Base-by-base conservation (phyloP, 176 grass and related monocot species). In the Aegilops tauschii region DNA sequence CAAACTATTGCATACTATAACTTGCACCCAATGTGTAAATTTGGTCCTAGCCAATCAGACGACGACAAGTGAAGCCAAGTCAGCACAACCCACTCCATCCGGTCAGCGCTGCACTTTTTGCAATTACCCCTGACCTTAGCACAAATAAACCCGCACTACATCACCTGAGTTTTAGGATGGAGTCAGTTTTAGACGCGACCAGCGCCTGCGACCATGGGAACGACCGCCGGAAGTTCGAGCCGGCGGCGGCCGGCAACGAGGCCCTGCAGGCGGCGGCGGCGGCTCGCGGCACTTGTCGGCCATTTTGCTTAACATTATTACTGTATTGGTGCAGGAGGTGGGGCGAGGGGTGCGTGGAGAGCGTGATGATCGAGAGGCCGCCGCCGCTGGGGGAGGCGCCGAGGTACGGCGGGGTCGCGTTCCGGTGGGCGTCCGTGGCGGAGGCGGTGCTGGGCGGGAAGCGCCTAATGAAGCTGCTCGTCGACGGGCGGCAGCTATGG, bases 401-500 rank as follows among this genome's bases (percentile, higher is more conserved):
- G 21, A 80, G 85, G 64, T 92, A 96, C 59, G 94, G 94, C 8
- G 80, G 82, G 78, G 80, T 93, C 21, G 83, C 86, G 79, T 82
- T 96, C 84, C 86, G 66, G 47, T 59, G 40, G 0, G 87, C 86
- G 9, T 35, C 78, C 1, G 82, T 69, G 16, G 67, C 78, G 3
- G 58, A n/a, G 13, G 86, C 90, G 8, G 91, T 93, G 71, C 62
- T 96, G 6, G 56, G 80, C 31, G 91, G 87, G 10, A 71, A 71
- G 56, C 83, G 30, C 30, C 80, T 91, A 40, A 91, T 83, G 11
- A 95, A 93, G 86, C 90, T 93, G 42, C 8, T 85, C 70, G 86
- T 95, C 73, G 87, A 93, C n/a, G 84, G 94, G 17, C 82, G 91
- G 9, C 89, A 95, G 9, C 30, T 95, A 9, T 89, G 91, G 91